Evolutionary conservation across 2,329 filamentous ascomycete genomes (phyloP).

Genomic region (Chaetomiaceae sp.): DNA sequence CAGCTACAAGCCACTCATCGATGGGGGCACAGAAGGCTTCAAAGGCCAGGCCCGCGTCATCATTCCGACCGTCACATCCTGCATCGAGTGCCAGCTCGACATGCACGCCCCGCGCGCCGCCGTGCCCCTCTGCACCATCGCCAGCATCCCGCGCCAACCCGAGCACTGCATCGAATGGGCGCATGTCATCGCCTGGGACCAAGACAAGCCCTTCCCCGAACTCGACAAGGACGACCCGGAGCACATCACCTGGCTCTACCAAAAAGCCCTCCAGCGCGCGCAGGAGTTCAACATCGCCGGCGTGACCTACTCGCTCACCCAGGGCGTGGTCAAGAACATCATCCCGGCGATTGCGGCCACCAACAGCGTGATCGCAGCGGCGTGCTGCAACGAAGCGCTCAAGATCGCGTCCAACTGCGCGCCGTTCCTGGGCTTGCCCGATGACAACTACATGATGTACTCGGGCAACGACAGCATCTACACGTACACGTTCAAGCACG

Average conservation of each 20-base stretch:
- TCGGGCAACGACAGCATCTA: conserved; percentile 94
- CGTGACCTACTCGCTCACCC: conserved; percentile 91
- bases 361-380: conserved; percentile 92
- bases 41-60: conserved; percentile 95
- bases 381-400: conserved; percentile 94
- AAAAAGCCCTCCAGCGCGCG: conserved; percentile 75
- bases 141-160: conserved; percentile 91
- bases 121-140: conserved; percentile 92
- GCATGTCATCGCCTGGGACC: conserved; percentile 95
- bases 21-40: conserved; percentile 96
- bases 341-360: conserved; percentile 97
- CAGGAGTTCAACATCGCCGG: conserved; percentile 85
- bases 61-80: conserved; percentile 86
- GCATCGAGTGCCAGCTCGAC: conserved; percentile 96
- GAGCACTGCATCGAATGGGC: conserved; percentile 99
- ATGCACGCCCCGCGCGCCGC: conserved; percentile 98
- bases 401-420: conserved; percentile 85
- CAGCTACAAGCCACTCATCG: conserved; percentile 86
- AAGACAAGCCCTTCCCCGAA: conserved; percentile 72
- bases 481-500: conserved; percentile 93
- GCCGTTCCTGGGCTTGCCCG: conserved; percentile 63
- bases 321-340: conserved; percentile 98
- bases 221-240: conserved; percentile 96
- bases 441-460: conserved; percentile 95
- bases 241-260: conserved; percentile 95